phyloP scores from a whole-genome alignment of 2,329 filamentous ascomycete genomes.

The Sclerotinia trifoliorum region DNA sequence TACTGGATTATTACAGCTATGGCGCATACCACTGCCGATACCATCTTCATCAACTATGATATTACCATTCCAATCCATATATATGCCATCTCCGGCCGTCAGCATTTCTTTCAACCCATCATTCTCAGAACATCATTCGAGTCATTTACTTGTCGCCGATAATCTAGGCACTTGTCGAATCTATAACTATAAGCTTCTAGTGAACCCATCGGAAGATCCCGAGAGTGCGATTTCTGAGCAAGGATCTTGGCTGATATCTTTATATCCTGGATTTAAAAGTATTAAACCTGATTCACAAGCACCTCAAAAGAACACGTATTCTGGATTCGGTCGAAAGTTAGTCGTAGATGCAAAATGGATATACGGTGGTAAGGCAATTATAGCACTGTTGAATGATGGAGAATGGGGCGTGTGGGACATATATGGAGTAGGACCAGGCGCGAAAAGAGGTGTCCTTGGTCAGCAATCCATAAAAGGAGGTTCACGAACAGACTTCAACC shows the following conservation, averaged over 20 bases:
- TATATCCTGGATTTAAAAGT: slow-evolving; percentile 47
- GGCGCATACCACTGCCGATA: slow-evolving; percentile 52
- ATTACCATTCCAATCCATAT: slow-evolving; percentile 61
- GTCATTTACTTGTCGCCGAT: slow-evolving; percentile 58
- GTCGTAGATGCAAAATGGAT: slow-evolving; percentile 65
- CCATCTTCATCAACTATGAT: slow-evolving; percentile 37
- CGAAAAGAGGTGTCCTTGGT: slow-evolving; percentile 44
- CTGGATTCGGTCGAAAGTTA: slow-evolving; percentile 52
- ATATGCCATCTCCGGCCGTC: slow-evolving; percentile 53
- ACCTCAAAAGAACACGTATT: slow-evolving; percentile 49
- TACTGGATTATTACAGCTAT: slow-evolving; percentile 57
- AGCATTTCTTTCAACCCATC: slow-evolving; percentile 61
- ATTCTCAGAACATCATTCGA: slow-evolving; percentile 44
- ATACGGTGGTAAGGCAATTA: slow-evolving; percentile 56
- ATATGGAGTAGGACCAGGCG: slow-evolving; percentile 55
- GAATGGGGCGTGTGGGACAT: slow-evolving; percentile 70
- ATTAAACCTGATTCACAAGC: slow-evolving; percentile 28
- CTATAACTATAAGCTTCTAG: slow-evolving; percentile 58
- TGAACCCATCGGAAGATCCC: slow-evolving; percentile 48
- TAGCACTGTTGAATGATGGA: slow-evolving; percentile 59
- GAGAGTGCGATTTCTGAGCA: slow-evolving; percentile 42
- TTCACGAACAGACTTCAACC: slow-evolving; percentile 57
- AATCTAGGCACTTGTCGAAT: slow-evolving; percentile 57
- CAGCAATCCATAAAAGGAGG: slow-evolving; percentile 50
- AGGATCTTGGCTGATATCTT: slow-evolving; percentile 63